Percentiles rank a stretch among this genome's conserved stretches.
phyloP scores from a whole-genome alignment of 331 rosid genomes.

The Quercus tomentella region DNA sequence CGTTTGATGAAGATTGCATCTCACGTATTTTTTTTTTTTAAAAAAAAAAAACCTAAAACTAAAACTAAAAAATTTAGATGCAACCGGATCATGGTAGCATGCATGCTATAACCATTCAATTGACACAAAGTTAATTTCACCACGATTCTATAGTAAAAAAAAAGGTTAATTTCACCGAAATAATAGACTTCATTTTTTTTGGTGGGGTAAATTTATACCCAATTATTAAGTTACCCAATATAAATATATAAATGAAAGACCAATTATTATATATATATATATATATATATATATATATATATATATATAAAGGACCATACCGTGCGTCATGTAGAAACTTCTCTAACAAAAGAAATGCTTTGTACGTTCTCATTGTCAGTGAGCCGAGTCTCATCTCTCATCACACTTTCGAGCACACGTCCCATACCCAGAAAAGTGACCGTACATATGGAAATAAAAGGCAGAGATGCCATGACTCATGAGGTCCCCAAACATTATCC shows the following conservation, averaged over 20 bases:
- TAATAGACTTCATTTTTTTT: too few relatives aligned
- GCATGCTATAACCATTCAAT: too few relatives aligned
- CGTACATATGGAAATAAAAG: conserved; percentile 20
- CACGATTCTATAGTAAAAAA: too few relatives aligned
- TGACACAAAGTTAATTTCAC: too few relatives aligned
- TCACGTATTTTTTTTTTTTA: too few relatives aligned
- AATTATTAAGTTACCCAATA: too few relatives aligned
- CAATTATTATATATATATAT: not conserved
- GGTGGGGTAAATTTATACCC: too few relatives aligned
- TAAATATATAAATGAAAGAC: not conserved
- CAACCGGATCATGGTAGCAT: too few relatives aligned
- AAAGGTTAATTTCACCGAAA: too few relatives aligned
- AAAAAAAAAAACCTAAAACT: too few relatives aligned
- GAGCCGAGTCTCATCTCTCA: not conserved
- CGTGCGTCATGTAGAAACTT: not conserved
- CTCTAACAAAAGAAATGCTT: not conserved
- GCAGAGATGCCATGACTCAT: conserved; percentile 2
- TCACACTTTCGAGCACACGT: not conserved
- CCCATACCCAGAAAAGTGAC: conserved; percentile 4
- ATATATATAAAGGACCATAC: not conserved
- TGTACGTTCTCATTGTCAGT: not conserved
- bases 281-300: not conserved
- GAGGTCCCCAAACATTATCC: conserved; percentile 52
- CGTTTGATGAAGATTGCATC: too few relatives aligned
- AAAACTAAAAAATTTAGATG: too few relatives aligned